Conservation (phyloP, 495 filamentous ascomycete genomes). For the Neurospora hispaniola region DNA sequence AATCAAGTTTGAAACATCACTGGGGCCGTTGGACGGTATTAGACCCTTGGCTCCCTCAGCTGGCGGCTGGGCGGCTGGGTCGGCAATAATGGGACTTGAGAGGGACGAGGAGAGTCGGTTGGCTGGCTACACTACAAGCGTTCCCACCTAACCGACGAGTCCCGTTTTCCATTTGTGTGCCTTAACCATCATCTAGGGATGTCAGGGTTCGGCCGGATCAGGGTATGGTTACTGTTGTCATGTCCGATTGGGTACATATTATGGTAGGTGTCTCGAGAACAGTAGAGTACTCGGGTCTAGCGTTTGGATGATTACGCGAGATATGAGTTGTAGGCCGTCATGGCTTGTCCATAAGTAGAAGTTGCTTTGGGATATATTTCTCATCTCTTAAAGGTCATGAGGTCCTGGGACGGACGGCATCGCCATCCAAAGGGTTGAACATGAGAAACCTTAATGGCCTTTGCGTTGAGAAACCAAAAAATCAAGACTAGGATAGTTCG, state of each 20-base stretch:
- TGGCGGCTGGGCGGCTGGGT: background rate
- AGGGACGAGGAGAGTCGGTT: too few relatives aligned
- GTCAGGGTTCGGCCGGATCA: background rate
- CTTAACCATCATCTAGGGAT: background rate
- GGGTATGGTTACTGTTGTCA: background rate
- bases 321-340: background rate
- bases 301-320: background rate
- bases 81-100: background rate
- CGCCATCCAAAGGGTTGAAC: background rate
- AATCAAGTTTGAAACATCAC: background rate
- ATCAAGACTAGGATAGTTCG: background rate
- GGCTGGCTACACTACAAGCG: too few relatives aligned
- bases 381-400: background rate
- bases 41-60: background rate
- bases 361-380: background rate
- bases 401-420: background rate
- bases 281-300: background rate
- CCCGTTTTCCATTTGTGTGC: background rate
- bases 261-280: too few relatives aligned
- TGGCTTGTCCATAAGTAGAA: background rate
- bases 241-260: background rate
- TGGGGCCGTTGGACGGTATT: background rate
- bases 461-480: background rate
- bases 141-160: too few relatives aligned
- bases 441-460: background rate